Evolutionary conservation across 352 stramenopile genomes (phyloP), one percentile per base, ranked within the genome.

Genomic region (Globisporangium rhizosaccharum): DNA sequence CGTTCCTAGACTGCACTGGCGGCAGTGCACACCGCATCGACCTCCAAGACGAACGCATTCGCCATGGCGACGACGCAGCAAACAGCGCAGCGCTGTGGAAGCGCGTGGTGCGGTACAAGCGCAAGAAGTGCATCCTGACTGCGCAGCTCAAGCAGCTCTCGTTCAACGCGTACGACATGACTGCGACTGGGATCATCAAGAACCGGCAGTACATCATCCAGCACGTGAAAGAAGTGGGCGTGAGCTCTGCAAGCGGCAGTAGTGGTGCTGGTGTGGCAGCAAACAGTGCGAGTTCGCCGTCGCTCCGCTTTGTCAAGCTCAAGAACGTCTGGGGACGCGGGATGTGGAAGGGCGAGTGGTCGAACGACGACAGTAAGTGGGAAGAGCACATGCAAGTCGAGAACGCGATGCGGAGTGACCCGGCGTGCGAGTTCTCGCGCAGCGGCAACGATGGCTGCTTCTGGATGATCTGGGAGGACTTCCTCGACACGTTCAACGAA

Each of bases 1-100:
- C 88, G 0, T 78, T 97, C 39, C 67, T 97, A 9, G 88, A 97
- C 54, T 90, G 92, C 53, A 97, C 90, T 0, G 90, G 88, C 1
- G 88, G 87, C 18, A 92, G 80, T 53, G 84, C 75, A 17, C 71
- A 93, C 49, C 86, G 87, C 14, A 65, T 96, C 0, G 83, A 88
- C n/a, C 61, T 95, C 26, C 63, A 73, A 12, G 73, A 71, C n/a
- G 74, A 84, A 26, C 65, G 61, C n/a, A 23, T 72, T 36, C 20
- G 47, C 0, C 20, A 25, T 3, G 53, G 53, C 1, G 51, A 56
- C 12, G 62, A 50, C 36, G 53, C 62, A 17, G 23, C 67, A 25
- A 56, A 66, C 28, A 59, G 70, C 15, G 53, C 55, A 3, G 42
- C 66, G 0, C 58, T 94, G 7, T 96, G 87, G 87, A 78, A 82